These are phyloP conservation scores for Cladophialophora bantiana DNA, from an alignment of 2,329 filamentous ascomycete species.

Conservation along the genomic window DNA sequence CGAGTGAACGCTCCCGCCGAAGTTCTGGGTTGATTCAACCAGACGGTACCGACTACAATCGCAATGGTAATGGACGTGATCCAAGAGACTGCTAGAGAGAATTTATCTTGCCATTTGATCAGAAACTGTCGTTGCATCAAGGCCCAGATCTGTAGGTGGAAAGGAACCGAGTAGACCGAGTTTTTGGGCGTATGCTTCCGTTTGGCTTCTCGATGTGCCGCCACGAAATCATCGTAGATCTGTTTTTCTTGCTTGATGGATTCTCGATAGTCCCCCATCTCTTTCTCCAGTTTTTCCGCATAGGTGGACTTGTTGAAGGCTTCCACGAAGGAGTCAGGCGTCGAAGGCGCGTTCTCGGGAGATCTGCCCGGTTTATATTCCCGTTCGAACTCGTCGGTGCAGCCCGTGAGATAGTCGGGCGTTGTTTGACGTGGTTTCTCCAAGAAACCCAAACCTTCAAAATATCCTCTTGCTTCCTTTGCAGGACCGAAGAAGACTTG, in stretches of 20 bases:
- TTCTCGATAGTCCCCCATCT: slow-evolving; percentile 74
- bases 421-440: slow-evolving; percentile 79
- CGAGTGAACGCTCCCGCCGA: slow-evolving; percentile 77
- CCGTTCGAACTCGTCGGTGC: slow-evolving; percentile 83
- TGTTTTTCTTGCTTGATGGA: slow-evolving; percentile 69
- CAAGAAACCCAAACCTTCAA: slow-evolving; percentile 77
- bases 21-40: slow-evolving; percentile 70
- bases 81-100: slow-evolving; percentile 78
- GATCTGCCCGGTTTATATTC: slow-evolving; percentile 74
- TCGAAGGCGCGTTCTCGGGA: slow-evolving; percentile 71
- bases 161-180: slow-evolving; percentile 83
- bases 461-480: slow-evolving; percentile 72
- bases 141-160: slow-evolving; percentile 82
- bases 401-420: slow-evolving; percentile 81
- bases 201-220: slow-evolving; percentile 79
- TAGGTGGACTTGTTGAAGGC: slow-evolving; percentile 73
- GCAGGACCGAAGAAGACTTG: slow-evolving; percentile 79
- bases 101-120: slow-evolving; percentile 85
- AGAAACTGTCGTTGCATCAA: slow-evolving; percentile 83
- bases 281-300: slow-evolving; percentile 63
- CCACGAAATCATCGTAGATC: slow-evolving; percentile 76
- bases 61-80: slow-evolving; percentile 73
- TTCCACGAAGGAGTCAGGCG: slow-evolving; percentile 69
- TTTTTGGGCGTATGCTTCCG: slow-evolving; percentile 72
- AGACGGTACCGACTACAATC: slow-evolving; percentile 80